Conservation (phyloP, 257 asterid species). For the Rubia yunnanensis region DNA sequence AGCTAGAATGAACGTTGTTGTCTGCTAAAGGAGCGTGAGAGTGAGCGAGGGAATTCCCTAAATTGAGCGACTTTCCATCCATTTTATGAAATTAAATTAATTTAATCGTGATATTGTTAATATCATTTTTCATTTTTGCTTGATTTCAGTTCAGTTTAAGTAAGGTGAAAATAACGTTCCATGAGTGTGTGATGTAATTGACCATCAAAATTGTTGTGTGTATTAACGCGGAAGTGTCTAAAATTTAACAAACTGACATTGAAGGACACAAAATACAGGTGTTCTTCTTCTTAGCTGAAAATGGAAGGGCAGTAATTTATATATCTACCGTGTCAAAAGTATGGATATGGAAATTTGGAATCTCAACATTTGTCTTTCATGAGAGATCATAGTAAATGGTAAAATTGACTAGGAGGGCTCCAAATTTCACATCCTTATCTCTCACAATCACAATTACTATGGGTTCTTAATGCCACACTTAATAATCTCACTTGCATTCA, state of each 20-base stretch:
- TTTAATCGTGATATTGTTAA: no score
- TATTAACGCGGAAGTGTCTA: background rate
- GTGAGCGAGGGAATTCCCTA: no score
- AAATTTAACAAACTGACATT: background rate
- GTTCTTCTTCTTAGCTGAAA: constrained; percentile 5
- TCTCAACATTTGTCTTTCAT: constrained; percentile 27
- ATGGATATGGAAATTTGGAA: constrained; percentile 18
- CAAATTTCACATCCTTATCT: background rate
- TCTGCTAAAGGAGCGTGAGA: no score
- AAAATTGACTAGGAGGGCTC: background rate
- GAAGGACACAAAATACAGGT: background rate
- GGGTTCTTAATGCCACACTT: background rate
- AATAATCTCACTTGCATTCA: constrained; percentile 3
- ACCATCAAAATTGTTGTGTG: no score
- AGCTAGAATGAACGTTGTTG: no score
- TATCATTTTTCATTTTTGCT: no score
- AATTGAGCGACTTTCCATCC: no score
- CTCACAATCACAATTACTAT: background rate
- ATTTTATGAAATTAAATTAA: no score
- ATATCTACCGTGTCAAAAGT: background rate
- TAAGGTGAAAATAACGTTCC: no score
- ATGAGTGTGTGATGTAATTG: no score
- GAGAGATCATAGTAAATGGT: background rate
- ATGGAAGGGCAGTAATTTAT: constrained; percentile 17
- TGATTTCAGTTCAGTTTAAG: no score